phyloP scores from a whole-genome alignment of 177 flowering plant genomes.

The Vitis hybrid region DNA sequence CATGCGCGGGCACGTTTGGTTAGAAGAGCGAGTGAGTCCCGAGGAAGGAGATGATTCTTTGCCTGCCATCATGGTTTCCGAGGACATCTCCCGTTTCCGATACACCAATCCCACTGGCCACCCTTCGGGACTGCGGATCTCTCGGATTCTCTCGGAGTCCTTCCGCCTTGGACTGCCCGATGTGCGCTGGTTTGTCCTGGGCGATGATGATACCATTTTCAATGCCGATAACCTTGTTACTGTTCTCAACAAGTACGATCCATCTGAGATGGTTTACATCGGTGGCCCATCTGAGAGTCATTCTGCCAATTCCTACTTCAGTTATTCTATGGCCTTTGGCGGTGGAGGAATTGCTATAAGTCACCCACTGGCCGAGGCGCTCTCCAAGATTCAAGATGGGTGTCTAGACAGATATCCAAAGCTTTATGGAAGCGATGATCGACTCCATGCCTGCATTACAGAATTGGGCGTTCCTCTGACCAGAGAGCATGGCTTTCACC shows the following conservation, averaged over 20 bases:
- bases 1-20: constrained; percentile 70
- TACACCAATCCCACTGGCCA: constrained; percentile 66
- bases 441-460: constrained; percentile 69
- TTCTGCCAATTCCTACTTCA: constrained; percentile 54
- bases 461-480: constrained; percentile 63
- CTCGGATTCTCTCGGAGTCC: constrained; percentile 51
- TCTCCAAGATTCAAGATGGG: constrained; percentile 44
- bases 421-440: constrained; percentile 67
- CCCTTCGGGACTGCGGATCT: constrained; percentile 60
- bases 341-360: constrained; percentile 71
- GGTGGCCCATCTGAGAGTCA: constrained; percentile 65
- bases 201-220: constrained; percentile 65
- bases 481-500: constrained; percentile 62
- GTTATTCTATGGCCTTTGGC: constrained; percentile 63
- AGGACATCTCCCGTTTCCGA: constrained; percentile 56
- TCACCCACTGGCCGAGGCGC: constrained; percentile 51
- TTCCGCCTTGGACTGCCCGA: constrained; percentile 43
- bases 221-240: constrained; percentile 50
- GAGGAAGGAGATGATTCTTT: constrained; percentile 28
- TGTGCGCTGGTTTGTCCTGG: constrained; percentile 70
- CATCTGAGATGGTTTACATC: constrained; percentile 48
- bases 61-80: constrained; percentile 54
- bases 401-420: constrained; percentile 60
- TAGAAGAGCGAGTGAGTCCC: constrained; percentile 31
- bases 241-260: constrained; percentile 55